A percentile compares a stretch with the other conserved stretches of the same genome.
Conservation (phyloP, 2,329 filamentous ascomycete species). For the Paracamarosporium sp. region DNA sequence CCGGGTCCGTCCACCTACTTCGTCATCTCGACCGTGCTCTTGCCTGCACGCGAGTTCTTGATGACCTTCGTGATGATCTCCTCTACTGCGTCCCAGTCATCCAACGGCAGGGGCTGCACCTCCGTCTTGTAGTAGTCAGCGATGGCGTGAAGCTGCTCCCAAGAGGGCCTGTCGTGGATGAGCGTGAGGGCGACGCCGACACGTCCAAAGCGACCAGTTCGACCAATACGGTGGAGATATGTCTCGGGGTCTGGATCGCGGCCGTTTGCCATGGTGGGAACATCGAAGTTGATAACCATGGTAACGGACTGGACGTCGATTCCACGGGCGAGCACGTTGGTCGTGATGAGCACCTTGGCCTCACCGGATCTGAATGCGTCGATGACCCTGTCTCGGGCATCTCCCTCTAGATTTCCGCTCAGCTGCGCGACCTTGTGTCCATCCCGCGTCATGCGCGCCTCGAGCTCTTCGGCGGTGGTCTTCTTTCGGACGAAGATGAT, state of each 20-base stretch:
- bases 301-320: slow-evolving; percentile 93
- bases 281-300: slow-evolving; percentile 95
- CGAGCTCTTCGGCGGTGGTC: slow-evolving; percentile 79
- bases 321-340: slow-evolving; percentile 93
- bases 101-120: slow-evolving; percentile 79
- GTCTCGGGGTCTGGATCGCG: slow-evolving; percentile 83
- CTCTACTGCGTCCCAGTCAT: slow-evolving; percentile 92
- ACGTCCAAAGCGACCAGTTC: slow-evolving; percentile 94
- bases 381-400: slow-evolving; percentile 82
- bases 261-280: slow-evolving; percentile 64
- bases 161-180: slow-evolving; percentile 85
- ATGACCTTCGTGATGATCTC: slow-evolving; percentile 74
- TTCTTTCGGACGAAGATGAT: slow-evolving; percentile 94
- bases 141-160: slow-evolving; percentile 79
- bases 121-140: slow-evolving; percentile 80
- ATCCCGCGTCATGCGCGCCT: slow-evolving; percentile 83
- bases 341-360: slow-evolving; percentile 96
- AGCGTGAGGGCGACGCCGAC: slow-evolving; percentile 96
- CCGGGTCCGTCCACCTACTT: slow-evolving; percentile 18
- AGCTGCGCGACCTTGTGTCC: slow-evolving; percentile 91
- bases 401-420: slow-evolving; percentile 85
- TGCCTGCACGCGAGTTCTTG: slow-evolving; percentile 49
- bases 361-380: slow-evolving; percentile 84
- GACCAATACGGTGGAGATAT: slow-evolving; percentile 96
- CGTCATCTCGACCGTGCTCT: slow-evolving; percentile 49